phyloP scores from a whole-genome alignment of 805 yeast genomes.

The Yamadazyma insecticola region DNA sequence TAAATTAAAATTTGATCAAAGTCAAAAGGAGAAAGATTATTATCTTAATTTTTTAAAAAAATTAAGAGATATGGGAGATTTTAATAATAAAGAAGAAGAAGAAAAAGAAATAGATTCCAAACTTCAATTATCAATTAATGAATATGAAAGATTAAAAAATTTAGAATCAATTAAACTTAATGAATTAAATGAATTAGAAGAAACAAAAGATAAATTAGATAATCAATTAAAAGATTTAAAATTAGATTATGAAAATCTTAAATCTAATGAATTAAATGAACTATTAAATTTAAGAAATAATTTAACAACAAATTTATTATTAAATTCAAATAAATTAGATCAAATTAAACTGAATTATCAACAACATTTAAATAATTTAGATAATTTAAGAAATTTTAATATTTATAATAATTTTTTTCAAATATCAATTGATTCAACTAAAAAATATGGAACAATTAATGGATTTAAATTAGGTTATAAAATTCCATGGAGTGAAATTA shows the following conservation, averaged over 20 bases:
- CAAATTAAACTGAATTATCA: constrained; percentile 62
- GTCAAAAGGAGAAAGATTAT: constrained; percentile 71
- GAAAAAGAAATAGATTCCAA: constrained; percentile 25
- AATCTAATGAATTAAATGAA: constrained; percentile 42
- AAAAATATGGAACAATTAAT: constrained; percentile 82
- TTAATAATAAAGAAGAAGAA: constrained; percentile 7
- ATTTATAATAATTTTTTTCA: constrained; percentile 80
- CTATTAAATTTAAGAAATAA: constrained; percentile 49
- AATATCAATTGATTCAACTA: constrained; percentile 65
- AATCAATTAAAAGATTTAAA: constrained; percentile 44
- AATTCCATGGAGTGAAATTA: constrained; percentile 87
- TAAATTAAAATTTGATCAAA: constrained; percentile 65
- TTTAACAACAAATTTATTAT: constrained; percentile 48
- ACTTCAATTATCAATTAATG: constrained; percentile 41
- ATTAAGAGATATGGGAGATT: constrained; percentile 37
- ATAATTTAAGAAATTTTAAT: constrained; percentile 67
- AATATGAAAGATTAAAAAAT: constrained; percentile 40
- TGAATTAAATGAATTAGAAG: constrained; percentile 36
- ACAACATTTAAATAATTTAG: constrained; percentile 59
- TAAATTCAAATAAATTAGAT: constrained; percentile 52
- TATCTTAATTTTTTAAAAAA: constrained; percentile 71
- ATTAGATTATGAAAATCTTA: constrained; percentile 25
- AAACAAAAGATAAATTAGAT: constrained; percentile 41
- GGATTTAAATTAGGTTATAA: constrained; percentile 74
- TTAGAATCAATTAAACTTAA: constrained; percentile 29